A percentile compares a stretch with the other conserved stretches of the same genome.
phyloP scores from a whole-genome alignment of 176 grass and related monocot species.

The Cenchrus purpureus region DNA sequence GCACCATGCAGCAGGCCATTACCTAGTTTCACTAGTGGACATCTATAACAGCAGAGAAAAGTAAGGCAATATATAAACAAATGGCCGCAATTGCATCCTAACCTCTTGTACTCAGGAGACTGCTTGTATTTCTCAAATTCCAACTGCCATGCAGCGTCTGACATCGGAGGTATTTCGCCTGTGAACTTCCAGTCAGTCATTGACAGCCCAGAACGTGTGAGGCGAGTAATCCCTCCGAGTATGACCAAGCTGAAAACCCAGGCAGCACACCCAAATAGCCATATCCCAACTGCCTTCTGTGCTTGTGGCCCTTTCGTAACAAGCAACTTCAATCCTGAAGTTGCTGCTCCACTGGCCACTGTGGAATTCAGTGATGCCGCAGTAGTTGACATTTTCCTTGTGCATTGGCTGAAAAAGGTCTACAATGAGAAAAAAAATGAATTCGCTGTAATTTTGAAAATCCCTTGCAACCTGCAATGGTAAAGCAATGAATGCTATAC shows the following conservation, averaged over 20 bases:
- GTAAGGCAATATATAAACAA: background rate
- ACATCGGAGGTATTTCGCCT: constrained; percentile 78
- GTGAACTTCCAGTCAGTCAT: constrained; percentile 99
- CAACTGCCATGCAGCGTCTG: constrained; percentile 64
- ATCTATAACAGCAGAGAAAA: background rate
- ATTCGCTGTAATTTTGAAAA: background rate
- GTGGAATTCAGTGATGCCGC: constrained; percentile 52
- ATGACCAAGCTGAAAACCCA: constrained; percentile 97
- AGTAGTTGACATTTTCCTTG: constrained; percentile 68
- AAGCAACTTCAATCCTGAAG: constrained; percentile 78
- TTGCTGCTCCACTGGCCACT: constrained; percentile 33
- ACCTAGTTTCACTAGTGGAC: background rate
- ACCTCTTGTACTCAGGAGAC: constrained; percentile 86
- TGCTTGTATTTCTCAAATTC: constrained; percentile 93
- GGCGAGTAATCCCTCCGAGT: constrained; percentile 86
- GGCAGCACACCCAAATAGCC: constrained; percentile 89
- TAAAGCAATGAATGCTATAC: background rate
- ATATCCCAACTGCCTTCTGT: constrained; percentile 85
- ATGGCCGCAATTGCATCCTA: constrained; percentile 11
- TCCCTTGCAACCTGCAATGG: background rate
- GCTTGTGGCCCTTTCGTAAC: constrained; percentile 76
- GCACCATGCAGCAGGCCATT: background rate
- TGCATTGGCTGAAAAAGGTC: constrained; percentile 49
- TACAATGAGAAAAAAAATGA: constrained; percentile 26
- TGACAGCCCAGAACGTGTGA: constrained; percentile 91